These are phyloP conservation scores for Nemania sp. DNA, from an alignment of 2,329 filamentous ascomycete species.

Conservation along the genomic window DNA sequence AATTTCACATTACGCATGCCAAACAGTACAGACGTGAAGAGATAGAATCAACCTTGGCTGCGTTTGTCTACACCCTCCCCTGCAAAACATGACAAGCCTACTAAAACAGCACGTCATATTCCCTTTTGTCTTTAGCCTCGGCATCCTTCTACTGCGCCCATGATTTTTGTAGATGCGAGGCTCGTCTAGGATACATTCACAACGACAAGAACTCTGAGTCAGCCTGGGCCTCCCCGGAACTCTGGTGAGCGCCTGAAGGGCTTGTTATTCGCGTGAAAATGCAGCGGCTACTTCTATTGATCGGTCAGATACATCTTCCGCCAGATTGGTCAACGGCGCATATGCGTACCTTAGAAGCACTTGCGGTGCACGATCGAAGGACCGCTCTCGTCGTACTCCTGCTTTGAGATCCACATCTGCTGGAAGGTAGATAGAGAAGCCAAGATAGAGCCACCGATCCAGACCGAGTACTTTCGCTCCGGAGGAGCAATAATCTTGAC, in stretches of 20 bases:
- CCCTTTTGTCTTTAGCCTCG: constrained; percentile 49
- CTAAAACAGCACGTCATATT: constrained; percentile 54
- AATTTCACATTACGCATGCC: constrained; percentile 37
- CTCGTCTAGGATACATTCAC: constrained; percentile 54
- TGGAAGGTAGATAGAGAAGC: constrained; percentile 99
- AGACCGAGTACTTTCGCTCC: constrained; percentile 99
- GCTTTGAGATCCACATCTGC: constrained; percentile 99
- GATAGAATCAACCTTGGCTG: constrained; percentile 60
- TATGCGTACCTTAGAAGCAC: constrained; percentile 89
- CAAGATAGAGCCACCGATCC: constrained; percentile 99
- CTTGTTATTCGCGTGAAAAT: constrained; percentile 29
- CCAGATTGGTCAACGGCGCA: background rate
- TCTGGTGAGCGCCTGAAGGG: constrained; percentile 44
- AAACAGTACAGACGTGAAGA: constrained; percentile 52
- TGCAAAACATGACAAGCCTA: constrained; percentile 49
- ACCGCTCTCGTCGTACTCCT: constrained; percentile 99
- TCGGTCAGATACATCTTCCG: constrained; percentile 8
- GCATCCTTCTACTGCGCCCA: constrained; percentile 54
- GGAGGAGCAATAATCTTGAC: constrained; percentile 99
- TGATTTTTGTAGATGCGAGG: constrained; percentile 60
- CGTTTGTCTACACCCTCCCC: constrained; percentile 53
- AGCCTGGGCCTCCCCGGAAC: constrained; percentile 50
- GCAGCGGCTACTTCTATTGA: constrained; percentile 22
- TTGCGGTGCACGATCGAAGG: constrained; percentile 99
- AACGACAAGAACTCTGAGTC: constrained; percentile 49